A percentile compares a stretch with the other conserved stretches of the same genome.
Evolutionary conservation across 805 yeast species (phyloP).

Genomic region (Metschnikowia continentalis): DNA sequence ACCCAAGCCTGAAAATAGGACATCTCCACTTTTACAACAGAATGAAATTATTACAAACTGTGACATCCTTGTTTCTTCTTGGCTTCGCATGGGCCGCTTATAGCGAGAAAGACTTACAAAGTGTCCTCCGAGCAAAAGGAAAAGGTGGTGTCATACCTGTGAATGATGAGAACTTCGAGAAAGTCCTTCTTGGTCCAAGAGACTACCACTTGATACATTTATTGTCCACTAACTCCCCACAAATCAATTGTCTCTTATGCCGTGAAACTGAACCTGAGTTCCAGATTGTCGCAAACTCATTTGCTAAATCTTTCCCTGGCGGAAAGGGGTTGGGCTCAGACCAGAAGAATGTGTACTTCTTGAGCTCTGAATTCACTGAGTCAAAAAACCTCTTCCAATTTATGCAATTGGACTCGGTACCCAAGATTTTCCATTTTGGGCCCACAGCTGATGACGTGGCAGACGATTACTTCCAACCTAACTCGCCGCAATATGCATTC

Average conservation of each 20-base stretch:
- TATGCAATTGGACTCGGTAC: conserved; percentile 66
- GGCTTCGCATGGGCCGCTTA: conserved; percentile 16
- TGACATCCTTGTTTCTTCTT: conserved; percentile 8
- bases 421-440: conserved; percentile 61
- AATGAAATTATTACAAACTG: conserved; percentile 1
- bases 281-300: conserved; percentile 56
- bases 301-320: conserved; percentile 49
- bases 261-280: conserved; percentile 62
- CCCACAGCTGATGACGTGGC: conserved; percentile 39
- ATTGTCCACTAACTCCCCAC: conserved; percentile 69
- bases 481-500: conserved; percentile 34
- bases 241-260: conserved; percentile 77
- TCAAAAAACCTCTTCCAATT: conserved; percentile 49
- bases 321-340: conserved; percentile 27
- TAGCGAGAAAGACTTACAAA: conserved; percentile 13
- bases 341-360: conserved; percentile 55
- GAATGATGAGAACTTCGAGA: conserved; percentile 57
- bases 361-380: conserved; percentile 65
- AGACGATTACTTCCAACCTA: conserved; percentile 23
- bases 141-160: conserved; percentile 22
- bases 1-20: background rate
- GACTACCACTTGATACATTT: conserved; percentile 64
- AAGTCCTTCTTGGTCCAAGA: conserved; percentile 57
- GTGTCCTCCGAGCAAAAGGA: conserved; percentile 11
- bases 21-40: background rate